These are phyloP conservation scores for Mortierella claussenii DNA, from an alignment of 192 early-diverging fungal species.

Conservation along the genomic window DNA sequence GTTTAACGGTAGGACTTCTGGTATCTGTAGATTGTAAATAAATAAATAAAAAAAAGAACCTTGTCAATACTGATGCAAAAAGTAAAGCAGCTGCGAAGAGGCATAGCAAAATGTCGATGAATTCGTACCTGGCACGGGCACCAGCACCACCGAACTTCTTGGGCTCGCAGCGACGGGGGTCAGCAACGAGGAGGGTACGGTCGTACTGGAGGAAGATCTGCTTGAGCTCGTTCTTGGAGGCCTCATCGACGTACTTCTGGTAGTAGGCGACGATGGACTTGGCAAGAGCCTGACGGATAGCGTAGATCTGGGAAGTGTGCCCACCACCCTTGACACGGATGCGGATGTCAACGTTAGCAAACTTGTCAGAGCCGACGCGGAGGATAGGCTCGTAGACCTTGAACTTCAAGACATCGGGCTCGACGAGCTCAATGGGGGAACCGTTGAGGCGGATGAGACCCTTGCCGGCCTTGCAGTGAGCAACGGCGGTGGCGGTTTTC, in stretches of 20 bases:
- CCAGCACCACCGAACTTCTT: conserved; percentile 99
- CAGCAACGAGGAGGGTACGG: conserved; percentile 97
- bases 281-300: conserved; percentile 99
- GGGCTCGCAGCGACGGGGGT: conserved; percentile 98
- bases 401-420: conserved; percentile 96
- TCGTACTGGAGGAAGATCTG: conserved; percentile 86
- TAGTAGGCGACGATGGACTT: conserved; percentile 99
- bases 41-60: not conserved
- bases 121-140: conserved; percentile 92
- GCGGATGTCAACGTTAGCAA: conserved; percentile 96
- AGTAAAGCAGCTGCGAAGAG: conserved; percentile 94
- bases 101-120: not conserved
- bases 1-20: conserved; percentile 58
- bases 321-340: conserved; percentile 98
- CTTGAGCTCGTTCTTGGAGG: conserved; percentile 99
- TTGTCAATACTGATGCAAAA: conserved; percentile 91
- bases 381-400: conserved; percentile 99
- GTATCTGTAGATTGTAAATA: conserved; percentile 28
- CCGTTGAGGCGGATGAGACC: conserved; percentile 99
- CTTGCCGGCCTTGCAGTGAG: conserved; percentile 97
- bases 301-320: conserved; percentile 97
- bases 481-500: conserved; percentile 99
- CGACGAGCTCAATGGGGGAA: conserved; percentile 92
- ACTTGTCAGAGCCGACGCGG: conserved; percentile 95
- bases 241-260: conserved; percentile 99